Base-by-base conservation (phyloP, 441 rosid genomes). In the Raphanus hybrid region DNA sequence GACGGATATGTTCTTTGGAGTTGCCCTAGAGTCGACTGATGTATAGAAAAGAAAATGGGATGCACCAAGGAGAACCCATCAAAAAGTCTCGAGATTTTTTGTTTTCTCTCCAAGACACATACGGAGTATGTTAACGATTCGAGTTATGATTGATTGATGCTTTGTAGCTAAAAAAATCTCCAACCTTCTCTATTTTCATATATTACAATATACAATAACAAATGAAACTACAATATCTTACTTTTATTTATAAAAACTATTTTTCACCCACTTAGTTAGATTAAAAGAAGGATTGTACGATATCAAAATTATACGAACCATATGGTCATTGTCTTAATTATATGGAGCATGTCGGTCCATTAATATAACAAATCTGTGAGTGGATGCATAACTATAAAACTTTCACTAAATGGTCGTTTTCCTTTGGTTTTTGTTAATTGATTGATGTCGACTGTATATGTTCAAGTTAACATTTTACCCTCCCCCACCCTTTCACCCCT, bases 331-430 rank as follows among this genome's bases (percentile, higher is more conserved):
- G 45, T 63, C 45, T 63, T 63, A 63, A 15, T 4, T 34, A 34
- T 34, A 63, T 15, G 45, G 67, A 43, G 57, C 70, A 20, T 66
- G 70, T 26, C 58, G 70, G 70, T 66, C 70, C 70, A 66, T 12
- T 66, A 66, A 45, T 23, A 43, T 66, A 26, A 43, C 57, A 45
- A 45, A 23, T 11, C 57, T 45, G 8, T 23, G 52, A 45, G 37
- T 5, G 8, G 26, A 41, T 41, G 32, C 6, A 45, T 8, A 43
- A 23, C n/a, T 20, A 41, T 23, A 7, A 1, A 14, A 32, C 5
- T 14, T 32, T 14, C 10, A 32, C 11, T 64, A 15, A 66, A 20
- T 41, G 16, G 32, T 64, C n/a, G 32, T 39, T 41, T 16, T 9
- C 15, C 16, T 37, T 9, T 37, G 29, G 9, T 20, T 64, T 35